Evolutionary conservation across 345 rosid genomes (phyloP).

Genomic region (Gossypioides kirkii): DNA sequence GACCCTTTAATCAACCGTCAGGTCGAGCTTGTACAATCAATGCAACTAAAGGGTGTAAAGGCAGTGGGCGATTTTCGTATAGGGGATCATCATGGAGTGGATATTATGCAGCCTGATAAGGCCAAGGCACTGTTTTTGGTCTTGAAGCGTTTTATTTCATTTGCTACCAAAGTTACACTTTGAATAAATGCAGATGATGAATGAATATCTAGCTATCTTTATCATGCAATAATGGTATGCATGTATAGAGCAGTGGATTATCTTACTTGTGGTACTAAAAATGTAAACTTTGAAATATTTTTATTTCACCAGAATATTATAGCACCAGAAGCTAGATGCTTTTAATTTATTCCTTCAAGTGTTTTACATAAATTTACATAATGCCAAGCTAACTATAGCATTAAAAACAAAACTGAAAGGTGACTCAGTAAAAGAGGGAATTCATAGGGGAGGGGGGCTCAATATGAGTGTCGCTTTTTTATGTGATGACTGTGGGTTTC

Average conservation of each 20-base stretch:
- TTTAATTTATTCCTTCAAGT: slow-evolving; percentile 6
- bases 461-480: slow-evolving; percentile 7
- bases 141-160: background rate
- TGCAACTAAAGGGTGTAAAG: slow-evolving; percentile 36
- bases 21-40: slow-evolving; percentile 26
- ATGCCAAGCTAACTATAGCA: slow-evolving; percentile 14
- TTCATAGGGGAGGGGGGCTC: slow-evolving; percentile 9
- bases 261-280: too few species aligned
- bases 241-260: too few species aligned
- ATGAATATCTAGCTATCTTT: background rate
- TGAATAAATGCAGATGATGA: background rate
- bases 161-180: background rate
- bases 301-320: too few species aligned
- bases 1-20: slow-evolving; percentile 54
- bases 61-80: slow-evolving; percentile 10
- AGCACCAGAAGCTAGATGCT: background rate
- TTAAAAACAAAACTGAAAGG: slow-evolving; percentile 35
- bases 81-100: slow-evolving; percentile 4
- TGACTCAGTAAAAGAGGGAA: slow-evolving; percentile 9
- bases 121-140: slow-evolving; percentile 1
- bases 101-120: slow-evolving; percentile 1
- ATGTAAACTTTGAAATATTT: too few species aligned
- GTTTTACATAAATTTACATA: slow-evolving; percentile 19
- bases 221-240: background rate
- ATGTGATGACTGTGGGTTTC: slow-evolving; percentile 94